Percentiles rank a stretch among this genome's conserved stretches.
These are phyloP conservation scores for Fusarium lateritium DNA, from an alignment of 2,329 filamentous ascomycete genomes.

Conservation along the genomic window DNA sequence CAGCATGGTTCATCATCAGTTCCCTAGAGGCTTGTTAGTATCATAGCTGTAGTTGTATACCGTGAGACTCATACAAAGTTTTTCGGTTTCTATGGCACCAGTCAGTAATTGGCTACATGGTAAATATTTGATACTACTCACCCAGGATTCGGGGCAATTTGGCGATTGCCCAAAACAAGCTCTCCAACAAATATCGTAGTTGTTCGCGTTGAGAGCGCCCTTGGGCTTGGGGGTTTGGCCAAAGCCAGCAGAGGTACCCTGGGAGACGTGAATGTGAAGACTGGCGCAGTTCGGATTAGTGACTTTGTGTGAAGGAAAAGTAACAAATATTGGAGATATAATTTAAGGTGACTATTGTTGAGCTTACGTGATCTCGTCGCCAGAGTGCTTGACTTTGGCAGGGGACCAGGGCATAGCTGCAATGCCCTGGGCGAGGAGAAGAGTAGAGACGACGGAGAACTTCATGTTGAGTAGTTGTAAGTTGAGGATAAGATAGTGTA, in stretches of 20 bases:
- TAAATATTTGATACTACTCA: background rate
- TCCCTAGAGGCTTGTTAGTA: conserved; percentile 18
- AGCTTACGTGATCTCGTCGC: conserved; percentile 39
- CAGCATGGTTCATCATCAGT: conserved; percentile 7
- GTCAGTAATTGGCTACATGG: background rate
- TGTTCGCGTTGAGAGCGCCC: background rate
- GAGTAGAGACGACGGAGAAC: conserved; percentile 12
- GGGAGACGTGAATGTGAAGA: conserved; percentile 33
- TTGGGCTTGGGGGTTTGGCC: background rate
- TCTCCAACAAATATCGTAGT: conserved; percentile 1
- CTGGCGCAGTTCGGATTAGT: background rate
- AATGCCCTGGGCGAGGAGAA: conserved; percentile 28
- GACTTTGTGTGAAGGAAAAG: no score
- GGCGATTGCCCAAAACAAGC: conserved; percentile 18
- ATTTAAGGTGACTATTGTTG: no score
- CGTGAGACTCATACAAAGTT: conserved; percentile 1
- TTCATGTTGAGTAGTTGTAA: conserved; percentile 12
- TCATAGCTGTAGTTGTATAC: fast-evolving
- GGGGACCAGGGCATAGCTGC: conserved; percentile 36
- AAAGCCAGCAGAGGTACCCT: background rate
- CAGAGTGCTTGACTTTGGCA: background rate
- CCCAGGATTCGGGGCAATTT: conserved; percentile 24
- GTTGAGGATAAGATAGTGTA: background rate
- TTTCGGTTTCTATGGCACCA: background rate
- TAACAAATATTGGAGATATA: fast-evolving